Evolutionary conservation across 116 monocot species (phyloP).

Genomic region (Phalaenopsis hybrid): DNA sequence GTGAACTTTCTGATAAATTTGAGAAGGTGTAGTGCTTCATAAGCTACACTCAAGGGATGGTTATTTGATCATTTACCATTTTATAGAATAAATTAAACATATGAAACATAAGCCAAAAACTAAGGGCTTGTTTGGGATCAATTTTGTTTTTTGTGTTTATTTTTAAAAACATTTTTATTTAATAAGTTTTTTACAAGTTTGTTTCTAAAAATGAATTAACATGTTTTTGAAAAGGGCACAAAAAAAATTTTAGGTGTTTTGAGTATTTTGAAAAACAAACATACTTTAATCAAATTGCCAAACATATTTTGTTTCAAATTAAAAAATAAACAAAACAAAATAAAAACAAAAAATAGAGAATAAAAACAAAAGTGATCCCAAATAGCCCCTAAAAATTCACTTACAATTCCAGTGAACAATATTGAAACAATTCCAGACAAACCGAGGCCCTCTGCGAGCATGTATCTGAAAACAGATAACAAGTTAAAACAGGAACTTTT

Average conservation of each 20-base stretch:
- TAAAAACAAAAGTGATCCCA: conserved; percentile 3
- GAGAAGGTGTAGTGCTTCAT: conserved; percentile 96
- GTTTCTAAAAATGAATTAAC: too few relatives aligned
- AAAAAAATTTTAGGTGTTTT: too few relatives aligned
- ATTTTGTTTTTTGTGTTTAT: too few relatives aligned
- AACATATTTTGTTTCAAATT: too few relatives aligned
- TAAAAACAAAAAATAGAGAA: too few relatives aligned
- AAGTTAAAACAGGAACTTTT: neutral
- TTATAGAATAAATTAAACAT: neutral
- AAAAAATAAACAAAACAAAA: too few relatives aligned
- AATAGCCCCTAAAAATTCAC: conserved; percentile 11
- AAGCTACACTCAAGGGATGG: conserved; percentile 40
- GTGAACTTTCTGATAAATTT: conserved; percentile 94
- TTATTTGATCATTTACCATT: neutral
- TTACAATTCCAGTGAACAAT: conserved; percentile 97
- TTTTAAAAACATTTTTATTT: too few relatives aligned
- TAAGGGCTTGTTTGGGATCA: too few relatives aligned
- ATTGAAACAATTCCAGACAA: conserved; percentile 99
- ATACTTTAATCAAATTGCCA: too few relatives aligned
- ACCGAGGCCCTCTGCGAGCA: conserved; percentile 96
- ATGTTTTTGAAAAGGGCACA: too few relatives aligned
- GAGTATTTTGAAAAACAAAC: too few relatives aligned
- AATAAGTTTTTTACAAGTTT: too few relatives aligned
- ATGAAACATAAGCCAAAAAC: neutral
- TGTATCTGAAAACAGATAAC: conserved; percentile 51